phyloP scores from a whole-genome alignment of 345 rosid genomes.

The Bruguiera sexangula region DNA sequence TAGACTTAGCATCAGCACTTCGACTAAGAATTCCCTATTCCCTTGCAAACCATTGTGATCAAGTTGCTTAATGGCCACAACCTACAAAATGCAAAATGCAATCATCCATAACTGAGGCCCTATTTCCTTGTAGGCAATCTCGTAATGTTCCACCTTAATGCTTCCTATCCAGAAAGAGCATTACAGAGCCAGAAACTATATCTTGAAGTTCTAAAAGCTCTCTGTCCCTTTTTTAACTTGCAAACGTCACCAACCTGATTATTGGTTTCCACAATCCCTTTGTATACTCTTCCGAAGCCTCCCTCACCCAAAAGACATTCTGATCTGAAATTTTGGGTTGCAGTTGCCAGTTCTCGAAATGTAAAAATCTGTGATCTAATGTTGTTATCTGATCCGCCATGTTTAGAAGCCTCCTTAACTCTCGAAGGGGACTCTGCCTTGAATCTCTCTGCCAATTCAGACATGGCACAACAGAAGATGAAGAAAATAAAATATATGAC shows the following conservation, averaged over 20 bases:
- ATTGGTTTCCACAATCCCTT: constrained; percentile 24
- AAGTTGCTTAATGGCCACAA: constrained; percentile 88
- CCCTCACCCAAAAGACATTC: constrained; percentile 28
- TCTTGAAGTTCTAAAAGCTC: background rate
- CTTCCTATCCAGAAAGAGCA: background rate
- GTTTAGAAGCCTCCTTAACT: constrained; percentile 9
- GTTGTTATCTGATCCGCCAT: constrained; percentile 9
- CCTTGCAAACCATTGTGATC: constrained; percentile 83
- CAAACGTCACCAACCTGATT: constrained; percentile 21
- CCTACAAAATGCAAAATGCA: constrained; percentile 36
- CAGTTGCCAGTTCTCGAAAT: constrained; percentile 21
- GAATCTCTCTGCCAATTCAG: constrained; percentile 10
- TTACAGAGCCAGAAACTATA: background rate
- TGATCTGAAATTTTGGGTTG: constrained; percentile 19
- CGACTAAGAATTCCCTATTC: constrained; percentile 76
- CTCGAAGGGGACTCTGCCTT: background rate
- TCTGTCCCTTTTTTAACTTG: background rate
- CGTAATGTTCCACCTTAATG: background rate
- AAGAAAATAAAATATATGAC: background rate
- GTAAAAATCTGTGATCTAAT: constrained; percentile 20
- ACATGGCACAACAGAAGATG: background rate
- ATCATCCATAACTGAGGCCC: too few species aligned
- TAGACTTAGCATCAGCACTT: constrained; percentile 69
- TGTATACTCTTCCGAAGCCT: constrained; percentile 26
- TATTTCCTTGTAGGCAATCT: background rate